These are phyloP conservation scores for Bipolaris zeicola DNA, from an alignment of 2,329 filamentous ascomycete species.

Conservation along the genomic window DNA sequence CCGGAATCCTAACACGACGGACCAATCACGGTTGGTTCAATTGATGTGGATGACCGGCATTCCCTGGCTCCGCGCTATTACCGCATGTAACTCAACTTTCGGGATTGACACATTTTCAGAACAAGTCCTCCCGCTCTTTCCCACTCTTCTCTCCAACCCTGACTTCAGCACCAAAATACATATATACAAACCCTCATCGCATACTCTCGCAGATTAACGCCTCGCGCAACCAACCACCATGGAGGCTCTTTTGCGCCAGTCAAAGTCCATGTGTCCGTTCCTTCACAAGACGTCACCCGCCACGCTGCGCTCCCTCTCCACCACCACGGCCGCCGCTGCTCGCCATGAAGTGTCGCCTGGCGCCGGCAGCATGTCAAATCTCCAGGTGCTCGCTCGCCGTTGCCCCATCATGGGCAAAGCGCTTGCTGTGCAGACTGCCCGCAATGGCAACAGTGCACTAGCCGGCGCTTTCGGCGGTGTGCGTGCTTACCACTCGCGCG, in stretches of 20 bases:
- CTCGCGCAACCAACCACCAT: slow-evolving; percentile 57
- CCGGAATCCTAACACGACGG: slow-evolving; percentile 17
- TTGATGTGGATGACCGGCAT: slow-evolving; percentile 33
- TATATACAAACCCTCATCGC: background rate
- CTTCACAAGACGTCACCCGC: slow-evolving; percentile 92
- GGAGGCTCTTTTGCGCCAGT: slow-evolving; percentile 94
- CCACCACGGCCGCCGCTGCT: slow-evolving; percentile 68
- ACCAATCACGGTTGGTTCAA: slow-evolving; percentile 33
- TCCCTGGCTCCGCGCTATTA: slow-evolving; percentile 29
- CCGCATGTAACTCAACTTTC: slow-evolving; percentile 11
- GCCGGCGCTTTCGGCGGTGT: slow-evolving; percentile 57
- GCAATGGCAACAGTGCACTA: slow-evolving; percentile 53
- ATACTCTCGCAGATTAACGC: background rate
- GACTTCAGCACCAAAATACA: background rate
- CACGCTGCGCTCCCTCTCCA: slow-evolving; percentile 86
- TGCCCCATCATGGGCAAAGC: slow-evolving; percentile 99
- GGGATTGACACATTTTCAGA: slow-evolving; percentile 18
- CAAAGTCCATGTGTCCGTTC: slow-evolving; percentile 96
- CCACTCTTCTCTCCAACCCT: slow-evolving; percentile 1
- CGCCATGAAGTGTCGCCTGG: slow-evolving; percentile 72
- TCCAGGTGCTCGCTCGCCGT: slow-evolving; percentile 90
- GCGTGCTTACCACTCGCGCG: slow-evolving; percentile 55
- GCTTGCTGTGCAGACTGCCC: slow-evolving; percentile 77
- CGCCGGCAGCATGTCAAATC: slow-evolving; percentile 93
- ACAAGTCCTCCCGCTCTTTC: slow-evolving; percentile 7